Base-by-base conservation (phyloP, 2,329 filamentous ascomycete species). In the Penicillium hordei region DNA sequence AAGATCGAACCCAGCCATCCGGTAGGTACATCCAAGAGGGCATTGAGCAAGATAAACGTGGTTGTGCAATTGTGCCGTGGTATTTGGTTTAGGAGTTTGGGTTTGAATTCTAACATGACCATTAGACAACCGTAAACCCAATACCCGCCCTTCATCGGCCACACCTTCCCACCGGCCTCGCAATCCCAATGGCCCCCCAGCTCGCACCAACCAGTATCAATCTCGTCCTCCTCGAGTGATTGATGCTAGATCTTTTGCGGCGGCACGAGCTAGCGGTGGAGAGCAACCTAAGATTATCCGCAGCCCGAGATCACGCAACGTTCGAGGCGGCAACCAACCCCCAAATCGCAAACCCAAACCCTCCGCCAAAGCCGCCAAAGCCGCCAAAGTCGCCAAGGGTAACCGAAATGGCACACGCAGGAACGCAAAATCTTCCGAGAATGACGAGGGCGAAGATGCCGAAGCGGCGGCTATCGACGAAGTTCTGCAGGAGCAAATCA, bases 241-340 rank as follows among this genome's bases (percentile, higher is more conserved):
- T 52, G 75, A 77, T 61, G 74, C 74, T 15, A 67, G 75, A 48
- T 71, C 73, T 8, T 67, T 77, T 29, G 73, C 67, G 6, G 72
- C 72, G 9, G 60, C 69, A n/a, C 64, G 63, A 48, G 55, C 64
- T 29, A 40, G 48, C 29, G 65, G 65, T 53, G 65, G 61, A 36
- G 62, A 68, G n/a, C 65, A 66, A 19, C 57, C 65, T 9, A 70
- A 71, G 49, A 60, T 76, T 34, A 65, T 76, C 23, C 72, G 69
- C 44, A 66, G 64, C 33, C 67, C 70, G 5, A 62, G 65, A 27
- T 52, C 69, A 31, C 69, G 65, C 42, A 65, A 52, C 39, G 57
- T 64, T 44, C 67, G 63, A 40, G 58, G 55, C 10, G 59, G 65
- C 29, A 58, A 60, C 27, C 61, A 61, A 42, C 7, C 53, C 25